Base-by-base conservation (phyloP, 345 rosid genomes). In the Draba incana region DNA sequence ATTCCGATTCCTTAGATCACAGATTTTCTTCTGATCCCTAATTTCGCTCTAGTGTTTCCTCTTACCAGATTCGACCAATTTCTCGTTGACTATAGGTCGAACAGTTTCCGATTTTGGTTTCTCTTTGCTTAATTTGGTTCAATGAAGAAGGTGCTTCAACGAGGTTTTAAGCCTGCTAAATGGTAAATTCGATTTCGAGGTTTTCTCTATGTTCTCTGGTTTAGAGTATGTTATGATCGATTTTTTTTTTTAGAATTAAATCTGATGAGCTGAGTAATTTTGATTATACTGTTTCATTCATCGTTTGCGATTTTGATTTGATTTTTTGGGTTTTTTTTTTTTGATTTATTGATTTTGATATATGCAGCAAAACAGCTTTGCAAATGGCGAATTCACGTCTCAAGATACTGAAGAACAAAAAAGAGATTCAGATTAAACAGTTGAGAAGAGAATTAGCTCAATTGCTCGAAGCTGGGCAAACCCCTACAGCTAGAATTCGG, bases 131-230 rank as follows among this genome's bases (percentile, higher is more conserved):
- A 52, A 28, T 31, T 43, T 68, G 2, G 42, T 31, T 57, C 53
- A 10, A 37, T 76, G 72, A 50, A 68, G 24, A 75, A 71, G 56
- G 83, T 83, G 79, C 88, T 90, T 37, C 87, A 87, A 56, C 80
- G 75, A 77, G 85, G 96, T 80, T 93, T 90, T 80, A 93, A 93
- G 84, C 83, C 97, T 35, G 92, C 94, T 0, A 90, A 93, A 81
- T 93, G 98, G 96, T 92, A 66, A 57, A 9, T 39, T 64, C 56
- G 15, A 43, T 58, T 73, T 35, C 15, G 15, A 53, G 3, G 1
- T 8, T 13, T 47, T 12, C 48, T 20, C 20, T 20, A 20, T 20
- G 20, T 20, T 20, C 20, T 20, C 20, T 20, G 20, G 20, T 20
- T 20, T 20, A 48, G 73, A 49, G 50, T 46, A 9, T 57, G n/a